Base-by-base conservation (phyloP, 805 yeast genomes). In the Wickerhamiella sorbophila region DNA sequence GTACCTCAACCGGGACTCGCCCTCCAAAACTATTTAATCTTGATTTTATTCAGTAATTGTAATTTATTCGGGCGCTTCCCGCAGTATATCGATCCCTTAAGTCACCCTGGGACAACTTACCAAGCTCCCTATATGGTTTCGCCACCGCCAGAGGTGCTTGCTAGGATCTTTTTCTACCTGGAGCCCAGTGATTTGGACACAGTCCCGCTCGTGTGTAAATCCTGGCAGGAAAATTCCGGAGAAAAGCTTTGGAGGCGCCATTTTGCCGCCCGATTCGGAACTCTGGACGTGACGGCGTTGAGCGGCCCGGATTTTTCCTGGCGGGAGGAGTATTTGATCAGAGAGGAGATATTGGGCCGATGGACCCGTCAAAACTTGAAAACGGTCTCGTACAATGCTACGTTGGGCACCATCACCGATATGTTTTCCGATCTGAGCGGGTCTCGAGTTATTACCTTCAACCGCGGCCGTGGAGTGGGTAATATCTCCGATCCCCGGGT, bases 181-280 rank as follows among this genome's bases (percentile, higher is more conserved):
- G 46, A 48, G 19, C 50, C 52, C n/a, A 43, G 39, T 4, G 49
- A 46, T 32, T 45, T 59, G 29, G 62, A 55, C 39, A 37, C 36
- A 3, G 51, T 45, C 6, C 47, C 48, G 38, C 39, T 50, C 31
- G 63, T 58, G 15, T 58, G 61, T 46, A 40, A 45, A 6, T 38
- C 37, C 12, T 59, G 62, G 63, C 45, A 46, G 38, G 44, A 42
- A 1, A 45, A 49, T 15, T 50, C 54, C n/a, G 47, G 54, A 41
- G 62, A 59, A 24, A 43, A 49, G 3, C 44, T 53, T n/a, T 59
- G 62, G 62, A 36, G 52, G 31, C 51, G 43, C 27, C 44, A 48
- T 19, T 59, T 59, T 39, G 38, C 19, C 15, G 44, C 46, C 31
- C 43, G 44, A 27, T 59, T 45, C 45, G 51, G 50, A 31, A 50